These are phyloP conservation scores for Dactylonectria macrodidyma DNA, from an alignment of 2,329 filamentous ascomycete genomes.

Conservation along the genomic window DNA sequence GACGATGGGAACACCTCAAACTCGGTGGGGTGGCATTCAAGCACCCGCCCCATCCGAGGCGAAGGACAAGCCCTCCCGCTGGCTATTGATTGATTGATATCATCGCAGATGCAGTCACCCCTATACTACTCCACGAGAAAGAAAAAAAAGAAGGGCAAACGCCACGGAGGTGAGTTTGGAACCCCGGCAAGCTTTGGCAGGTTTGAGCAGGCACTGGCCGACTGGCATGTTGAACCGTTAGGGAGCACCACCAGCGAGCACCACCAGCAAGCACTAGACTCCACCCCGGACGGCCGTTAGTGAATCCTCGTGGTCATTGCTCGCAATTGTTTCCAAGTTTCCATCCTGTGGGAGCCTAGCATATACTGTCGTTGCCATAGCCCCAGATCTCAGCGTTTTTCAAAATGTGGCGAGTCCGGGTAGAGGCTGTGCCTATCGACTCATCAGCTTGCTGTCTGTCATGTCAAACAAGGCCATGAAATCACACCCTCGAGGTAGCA, in stretches of 20 bases:
- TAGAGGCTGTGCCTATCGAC: constrained; percentile 3
- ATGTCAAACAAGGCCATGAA: not conserved
- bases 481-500: constrained; percentile 13
- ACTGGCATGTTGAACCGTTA: constrained; percentile 9
- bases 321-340: not conserved
- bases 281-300: not conserved
- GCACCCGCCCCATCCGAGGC: constrained; percentile 33
- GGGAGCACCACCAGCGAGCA: not conserved
- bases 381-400: not conserved
- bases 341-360: constrained; percentile 5
- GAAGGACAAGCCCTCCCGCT: constrained; percentile 11
- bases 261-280: not conserved
- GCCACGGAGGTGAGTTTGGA: constrained; percentile 16
- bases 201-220: not conserved
- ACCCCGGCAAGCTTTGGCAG: constrained; percentile 16
- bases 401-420: constrained; percentile 5
- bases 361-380: not conserved
- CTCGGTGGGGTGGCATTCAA: constrained; percentile 40
- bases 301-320: not conserved
- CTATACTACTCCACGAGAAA: constrained; percentile 1
- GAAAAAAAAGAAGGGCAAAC: constrained; percentile 21
- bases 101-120: not conserved
- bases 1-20: constrained; percentile 38
- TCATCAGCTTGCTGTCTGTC: constrained; percentile 1
- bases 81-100: constrained; percentile 14